phyloP scores from a whole-genome alignment of 306 rosid genomes.

The Quillaja saponaria region DNA sequence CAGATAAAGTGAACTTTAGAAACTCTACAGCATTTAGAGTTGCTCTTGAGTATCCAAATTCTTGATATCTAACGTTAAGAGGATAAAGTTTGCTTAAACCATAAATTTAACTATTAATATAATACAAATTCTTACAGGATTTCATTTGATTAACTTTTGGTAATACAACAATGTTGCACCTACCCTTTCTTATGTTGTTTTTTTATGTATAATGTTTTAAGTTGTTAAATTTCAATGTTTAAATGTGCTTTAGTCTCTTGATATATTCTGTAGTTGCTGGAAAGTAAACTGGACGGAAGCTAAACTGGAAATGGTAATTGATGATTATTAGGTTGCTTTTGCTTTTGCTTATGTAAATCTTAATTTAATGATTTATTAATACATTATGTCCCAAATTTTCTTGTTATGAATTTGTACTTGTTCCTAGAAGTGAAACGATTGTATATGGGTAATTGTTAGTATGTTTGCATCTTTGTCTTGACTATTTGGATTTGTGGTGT shows the following conservation, averaged over 20 bases:
- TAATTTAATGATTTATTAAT: no score
- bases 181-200: slow-evolving; percentile 11
- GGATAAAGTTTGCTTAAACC: slow-evolving; percentile 13
- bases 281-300: slow-evolving; percentile 15
- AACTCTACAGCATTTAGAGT: no score
- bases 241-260: not conserved
- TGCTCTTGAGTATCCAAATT: no score
- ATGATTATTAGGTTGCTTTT: not conserved
- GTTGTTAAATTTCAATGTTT: slow-evolving; percentile 6
- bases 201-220: slow-evolving; percentile 1
- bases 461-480: slow-evolving; percentile 26
- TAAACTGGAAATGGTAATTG: not conserved
- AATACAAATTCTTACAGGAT: slow-evolving; percentile 7
- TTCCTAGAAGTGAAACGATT: not conserved
- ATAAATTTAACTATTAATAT: slow-evolving; percentile 15
- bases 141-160: slow-evolving; percentile 25
- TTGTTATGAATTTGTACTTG: not conserved
- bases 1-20: no score
- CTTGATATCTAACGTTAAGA: slow-evolving; percentile 21
- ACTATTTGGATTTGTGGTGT: slow-evolving; percentile 32
- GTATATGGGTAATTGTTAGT: slow-evolving; percentile 4
- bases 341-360: not conserved
- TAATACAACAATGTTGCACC: not conserved
- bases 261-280: slow-evolving; percentile 11
- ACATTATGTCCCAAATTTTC: not conserved